Percentiles rank a stretch among this genome's conserved stretches.
These are phyloP conservation scores for Solanum lycopersicoides DNA, from an alignment of 257 asterid species.

Conservation along the genomic window DNA sequence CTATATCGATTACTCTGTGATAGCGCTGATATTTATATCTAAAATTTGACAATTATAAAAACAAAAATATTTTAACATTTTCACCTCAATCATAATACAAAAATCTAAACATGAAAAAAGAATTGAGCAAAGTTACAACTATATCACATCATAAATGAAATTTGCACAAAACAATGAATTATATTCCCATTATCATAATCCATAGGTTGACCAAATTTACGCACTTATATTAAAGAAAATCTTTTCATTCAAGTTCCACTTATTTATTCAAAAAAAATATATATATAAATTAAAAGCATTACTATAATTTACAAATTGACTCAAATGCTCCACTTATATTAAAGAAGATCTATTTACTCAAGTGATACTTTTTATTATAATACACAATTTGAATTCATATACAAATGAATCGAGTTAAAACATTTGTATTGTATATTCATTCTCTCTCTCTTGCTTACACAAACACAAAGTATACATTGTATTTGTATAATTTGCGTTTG, in stretches of 20 bases:
- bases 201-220: background rate
- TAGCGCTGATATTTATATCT: background rate
- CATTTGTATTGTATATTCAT: too few species aligned
- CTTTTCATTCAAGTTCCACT: background rate
- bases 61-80: background rate
- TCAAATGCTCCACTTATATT: background rate
- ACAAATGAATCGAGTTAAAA: background rate
- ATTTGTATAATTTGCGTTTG: too few species aligned
- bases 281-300: background rate
- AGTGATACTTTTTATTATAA: background rate
- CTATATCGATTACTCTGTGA: background rate
- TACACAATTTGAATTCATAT: background rate
- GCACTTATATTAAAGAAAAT: background rate
- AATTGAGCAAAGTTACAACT: background rate
- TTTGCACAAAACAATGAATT: background rate
- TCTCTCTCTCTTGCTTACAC: background rate
- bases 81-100: background rate
- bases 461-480: too few species aligned
- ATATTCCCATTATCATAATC: background rate
- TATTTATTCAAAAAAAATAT: background rate
- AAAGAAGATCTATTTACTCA: background rate
- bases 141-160: background rate
- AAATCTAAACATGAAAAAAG: background rate
- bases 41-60: background rate
- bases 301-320: background rate